A percentile compares a stretch with the other conserved stretches of the same genome.
Evolutionary conservation across 1,284 basidiomycete species (phyloP).

Genomic region (Sanguinoderma infundibulare): DNA sequence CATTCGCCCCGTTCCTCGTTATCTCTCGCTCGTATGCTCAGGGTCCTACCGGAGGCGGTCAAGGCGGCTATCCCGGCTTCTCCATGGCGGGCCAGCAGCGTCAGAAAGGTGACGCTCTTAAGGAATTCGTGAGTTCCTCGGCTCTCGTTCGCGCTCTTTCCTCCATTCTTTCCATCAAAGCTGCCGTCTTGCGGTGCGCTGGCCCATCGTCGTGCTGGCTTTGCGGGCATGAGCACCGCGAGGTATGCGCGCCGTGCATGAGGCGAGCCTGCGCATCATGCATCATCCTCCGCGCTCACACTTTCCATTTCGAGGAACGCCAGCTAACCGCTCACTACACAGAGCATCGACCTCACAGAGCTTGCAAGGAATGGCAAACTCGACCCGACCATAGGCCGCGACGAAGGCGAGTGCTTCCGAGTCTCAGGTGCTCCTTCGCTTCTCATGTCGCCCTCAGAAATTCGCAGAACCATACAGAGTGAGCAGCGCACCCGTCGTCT

Average conservation of each 20-base stretch:
- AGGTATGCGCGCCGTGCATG: too few relatives aligned
- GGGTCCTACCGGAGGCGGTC: conserved; percentile 38
- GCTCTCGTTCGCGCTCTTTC: neutral
- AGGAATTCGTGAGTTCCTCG: conserved; percentile 73
- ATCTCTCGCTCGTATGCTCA: conserved; percentile 35
- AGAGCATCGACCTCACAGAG: conserved; percentile 87
- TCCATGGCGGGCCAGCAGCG: conserved; percentile 59
- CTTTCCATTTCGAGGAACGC: too few relatives aligned
- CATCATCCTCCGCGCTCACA: too few relatives aligned
- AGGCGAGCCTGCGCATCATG: too few relatives aligned
- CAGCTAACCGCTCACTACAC: neutral
- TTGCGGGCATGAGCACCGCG: too few relatives aligned
- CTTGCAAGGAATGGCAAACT: conserved; percentile 85
- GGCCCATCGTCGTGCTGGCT: too few relatives aligned
- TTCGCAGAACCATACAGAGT: conserved; percentile 90
- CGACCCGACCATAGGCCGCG: conserved; percentile 89
- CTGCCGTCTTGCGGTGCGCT: too few relatives aligned
- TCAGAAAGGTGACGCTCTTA: conserved; percentile 82
- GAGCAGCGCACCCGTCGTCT: conserved; percentile 31
- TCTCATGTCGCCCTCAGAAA: conserved; percentile 56
- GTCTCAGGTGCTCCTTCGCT: neutral
- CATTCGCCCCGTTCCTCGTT: neutral
- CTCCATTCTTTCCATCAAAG: neutral
- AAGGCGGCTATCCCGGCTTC: conserved; percentile 56
- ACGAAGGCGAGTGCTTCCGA: conserved; percentile 63